These are phyloP conservation scores for Coemansia sp. DNA, from an alignment of 192 early-diverging fungal species.

Conservation along the genomic window DNA sequence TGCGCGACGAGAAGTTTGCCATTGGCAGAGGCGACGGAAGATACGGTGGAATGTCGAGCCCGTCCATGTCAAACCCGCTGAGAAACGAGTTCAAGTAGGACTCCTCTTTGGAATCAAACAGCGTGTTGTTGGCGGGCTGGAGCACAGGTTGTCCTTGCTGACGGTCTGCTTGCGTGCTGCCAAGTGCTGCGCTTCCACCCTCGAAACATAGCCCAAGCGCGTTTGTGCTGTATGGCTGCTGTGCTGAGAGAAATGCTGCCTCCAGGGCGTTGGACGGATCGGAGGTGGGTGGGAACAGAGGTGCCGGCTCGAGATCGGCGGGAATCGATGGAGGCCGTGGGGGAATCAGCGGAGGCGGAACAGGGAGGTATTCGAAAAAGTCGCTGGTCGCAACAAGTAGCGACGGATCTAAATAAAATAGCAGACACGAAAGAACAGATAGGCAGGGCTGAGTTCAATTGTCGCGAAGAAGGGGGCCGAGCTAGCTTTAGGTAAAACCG, in stretches of 20 bases:
- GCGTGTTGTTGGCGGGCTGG: conserved; percentile 15
- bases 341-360: conserved; percentile 18
- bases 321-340: conserved; percentile 47
- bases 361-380: conserved; percentile 39
- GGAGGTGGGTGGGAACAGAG: conserved; percentile 26
- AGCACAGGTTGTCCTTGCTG: background rate
- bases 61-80: conserved; percentile 49
- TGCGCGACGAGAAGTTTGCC: conserved; percentile 34
- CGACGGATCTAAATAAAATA: conserved; percentile 36
- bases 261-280: conserved; percentile 9
- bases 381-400: conserved; percentile 35
- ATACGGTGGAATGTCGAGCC: conserved; percentile 30
- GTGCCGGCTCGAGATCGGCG: conserved; percentile 45
- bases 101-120: conserved; percentile 52
- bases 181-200: too few relatives aligned
- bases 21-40: conserved; percentile 40
- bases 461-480: background rate
- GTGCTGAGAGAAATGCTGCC: background rate
- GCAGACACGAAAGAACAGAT: background rate
- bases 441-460: background rate
- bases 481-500: background rate
- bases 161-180: background rate
- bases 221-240: conserved; percentile 5
- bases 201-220: background rate
- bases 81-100: conserved; percentile 51